Conservation (phyloP, 2,329 filamentous ascomycete genomes). For the Botrytis aclada region DNA sequence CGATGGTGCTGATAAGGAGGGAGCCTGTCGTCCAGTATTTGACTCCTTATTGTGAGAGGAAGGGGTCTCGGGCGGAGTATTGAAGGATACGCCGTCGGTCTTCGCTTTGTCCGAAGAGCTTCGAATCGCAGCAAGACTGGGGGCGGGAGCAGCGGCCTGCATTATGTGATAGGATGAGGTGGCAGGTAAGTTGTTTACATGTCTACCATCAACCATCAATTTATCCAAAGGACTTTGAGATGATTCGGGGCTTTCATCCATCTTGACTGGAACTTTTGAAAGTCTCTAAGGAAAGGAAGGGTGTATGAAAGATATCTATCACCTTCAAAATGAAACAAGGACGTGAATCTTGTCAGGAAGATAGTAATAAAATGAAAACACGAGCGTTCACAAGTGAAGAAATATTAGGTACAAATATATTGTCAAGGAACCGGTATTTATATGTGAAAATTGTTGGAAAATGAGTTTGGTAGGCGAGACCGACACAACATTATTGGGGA, state of each 20-base stretch:
- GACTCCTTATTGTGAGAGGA: not conserved
- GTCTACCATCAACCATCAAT: fast-evolving
- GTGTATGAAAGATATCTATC: not conserved
- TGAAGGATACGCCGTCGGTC: not conserved
- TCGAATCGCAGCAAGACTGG: not conserved
- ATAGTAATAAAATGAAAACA: not conserved
- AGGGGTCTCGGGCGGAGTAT: not conserved
- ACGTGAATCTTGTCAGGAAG: not conserved
- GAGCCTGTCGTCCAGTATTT: not conserved
- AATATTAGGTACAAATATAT: not conserved
- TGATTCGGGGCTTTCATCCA: not conserved
- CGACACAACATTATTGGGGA: not conserved
- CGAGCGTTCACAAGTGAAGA: not conserved
- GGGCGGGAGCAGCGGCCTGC: not conserved
- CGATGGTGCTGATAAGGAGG: not conserved
- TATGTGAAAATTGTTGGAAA: not conserved
- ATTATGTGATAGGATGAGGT: not conserved
- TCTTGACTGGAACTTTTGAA: not conserved
- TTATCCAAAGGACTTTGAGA: not conserved
- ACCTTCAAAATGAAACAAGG: not conserved
- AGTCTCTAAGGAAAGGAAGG: not conserved
- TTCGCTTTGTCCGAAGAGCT: not conserved
- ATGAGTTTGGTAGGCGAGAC: not conserved
- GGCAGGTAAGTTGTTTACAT: fast-evolving
- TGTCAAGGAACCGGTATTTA: not conserved